phyloP scores from a whole-genome alignment of 495 filamentous ascomycete genomes.

The Hypoxylon fragiforme region DNA sequence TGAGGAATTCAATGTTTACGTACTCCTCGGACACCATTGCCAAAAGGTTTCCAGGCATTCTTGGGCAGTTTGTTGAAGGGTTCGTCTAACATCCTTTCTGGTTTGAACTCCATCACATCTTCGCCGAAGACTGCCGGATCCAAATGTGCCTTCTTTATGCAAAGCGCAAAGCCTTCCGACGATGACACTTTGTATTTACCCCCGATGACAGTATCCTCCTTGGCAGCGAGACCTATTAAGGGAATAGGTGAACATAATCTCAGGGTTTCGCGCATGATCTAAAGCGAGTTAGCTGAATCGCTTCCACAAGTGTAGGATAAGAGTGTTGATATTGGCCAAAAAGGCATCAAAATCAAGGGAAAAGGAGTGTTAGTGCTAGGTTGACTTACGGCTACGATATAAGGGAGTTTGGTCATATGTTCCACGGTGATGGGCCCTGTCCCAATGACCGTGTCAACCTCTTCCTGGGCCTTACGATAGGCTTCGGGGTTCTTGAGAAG shows the following conservation, averaged over 20 bases:
- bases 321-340: too few relatives aligned
- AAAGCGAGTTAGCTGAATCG: constrained; percentile 41
- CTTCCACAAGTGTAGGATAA: not conserved
- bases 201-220: constrained; percentile 56
- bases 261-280: constrained; percentile 71
- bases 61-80: constrained; percentile 59
- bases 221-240: constrained; percentile 48
- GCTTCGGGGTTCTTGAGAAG: constrained; percentile 57
- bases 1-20: constrained; percentile 30
- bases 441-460: constrained; percentile 67
- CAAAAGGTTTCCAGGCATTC: constrained; percentile 62
- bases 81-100: constrained; percentile 67
- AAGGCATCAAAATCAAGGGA: too few relatives aligned
- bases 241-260: constrained; percentile 68
- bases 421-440: constrained; percentile 64
- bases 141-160: constrained; percentile 58
- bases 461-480: constrained; percentile 57
- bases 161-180: constrained; percentile 53
- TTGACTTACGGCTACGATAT: constrained; percentile 52
- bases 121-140: constrained; percentile 58
- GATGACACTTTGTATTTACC: constrained; percentile 69
- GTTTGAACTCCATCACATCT: constrained; percentile 58
- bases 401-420: constrained; percentile 67
- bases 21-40: constrained; percentile 55
- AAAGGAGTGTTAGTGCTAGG: not conserved